A percentile compares a stretch with the other conserved stretches of the same genome.
Evolutionary conservation across 2,329 filamentous ascomycete species (phyloP).

Genomic region (Aureobasidium melanogenum): DNA sequence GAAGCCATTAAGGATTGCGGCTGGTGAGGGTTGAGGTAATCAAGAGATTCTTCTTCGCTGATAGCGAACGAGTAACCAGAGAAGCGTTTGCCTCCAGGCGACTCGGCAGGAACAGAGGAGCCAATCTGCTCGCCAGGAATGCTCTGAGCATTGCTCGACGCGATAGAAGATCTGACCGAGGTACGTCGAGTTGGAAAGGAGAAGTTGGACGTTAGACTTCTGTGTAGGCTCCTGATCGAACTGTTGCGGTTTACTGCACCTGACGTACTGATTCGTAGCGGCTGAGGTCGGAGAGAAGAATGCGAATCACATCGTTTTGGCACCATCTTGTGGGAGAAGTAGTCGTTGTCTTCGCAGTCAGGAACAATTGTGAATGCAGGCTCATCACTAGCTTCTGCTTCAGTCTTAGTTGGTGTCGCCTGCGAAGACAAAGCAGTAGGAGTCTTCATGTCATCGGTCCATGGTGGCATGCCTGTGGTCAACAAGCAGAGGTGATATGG

Average conservation of each 20-base stretch:
- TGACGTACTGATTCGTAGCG: conserved; percentile 13
- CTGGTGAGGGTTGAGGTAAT: neutral
- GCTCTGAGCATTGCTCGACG: neutral
- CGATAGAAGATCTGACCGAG: neutral
- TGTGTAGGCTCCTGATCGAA: conserved; percentile 9
- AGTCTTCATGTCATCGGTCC: conserved; percentile 17
- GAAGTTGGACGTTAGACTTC: conserved; percentile 4
- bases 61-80: neutral
- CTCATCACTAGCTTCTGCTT: neutral
- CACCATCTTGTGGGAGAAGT: conserved; percentile 19
- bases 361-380: conserved; percentile 28
- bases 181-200: conserved; percentile 11
- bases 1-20: neutral
- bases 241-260: conserved; percentile 3
- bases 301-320: neutral
- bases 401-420: neutral
- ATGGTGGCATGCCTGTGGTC: conserved; percentile 32
- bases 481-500: conserved; percentile 51
- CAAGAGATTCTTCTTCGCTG: conserved; percentile 2
- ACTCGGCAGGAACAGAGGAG: neutral
- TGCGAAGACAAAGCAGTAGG: neutral
- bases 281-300: conserved; percentile 8
- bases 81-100: neutral
- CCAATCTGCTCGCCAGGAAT: neutral
- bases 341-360: conserved; percentile 37